phyloP scores from a whole-genome alignment of 441 rosid species.

The Flueggea neowawraea region DNA sequence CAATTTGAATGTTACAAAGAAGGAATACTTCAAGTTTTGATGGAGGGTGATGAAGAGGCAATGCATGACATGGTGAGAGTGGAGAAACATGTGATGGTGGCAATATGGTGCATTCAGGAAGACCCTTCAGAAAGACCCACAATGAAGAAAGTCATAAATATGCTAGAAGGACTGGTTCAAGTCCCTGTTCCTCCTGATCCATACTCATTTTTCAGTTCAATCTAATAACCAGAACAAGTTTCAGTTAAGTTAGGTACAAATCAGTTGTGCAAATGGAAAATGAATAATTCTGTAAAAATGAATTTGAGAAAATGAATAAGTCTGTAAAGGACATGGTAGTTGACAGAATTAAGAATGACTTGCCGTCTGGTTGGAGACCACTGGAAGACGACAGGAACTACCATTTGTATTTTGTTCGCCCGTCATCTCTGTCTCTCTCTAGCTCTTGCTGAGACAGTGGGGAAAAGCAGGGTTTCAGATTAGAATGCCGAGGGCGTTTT shows the following conservation, averaged over 20 bases:
- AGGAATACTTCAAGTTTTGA: slow-evolving; percentile 18
- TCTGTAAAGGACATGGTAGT: too few species aligned
- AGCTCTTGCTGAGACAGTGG: too few species aligned
- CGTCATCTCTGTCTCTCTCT: too few species aligned
- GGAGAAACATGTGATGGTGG: slow-evolving; percentile 39
- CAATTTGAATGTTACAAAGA: slow-evolving; percentile 37
- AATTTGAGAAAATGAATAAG: too few species aligned
- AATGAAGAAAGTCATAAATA: slow-evolving; percentile 31
- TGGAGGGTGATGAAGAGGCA: slow-evolving; percentile 40
- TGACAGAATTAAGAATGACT: too few species aligned
- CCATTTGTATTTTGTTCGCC: too few species aligned
- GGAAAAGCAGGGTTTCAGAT: too few species aligned
- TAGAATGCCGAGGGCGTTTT: too few species aligned
- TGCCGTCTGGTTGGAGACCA: too few species aligned
- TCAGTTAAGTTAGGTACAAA: neutral
- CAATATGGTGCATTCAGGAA: slow-evolving; percentile 55
- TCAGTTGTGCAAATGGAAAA: too few species aligned
- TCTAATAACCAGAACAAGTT: neutral
- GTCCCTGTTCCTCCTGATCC: slow-evolving; percentile 33
- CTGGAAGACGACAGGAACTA: too few species aligned
- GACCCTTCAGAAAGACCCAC: slow-evolving; percentile 32
- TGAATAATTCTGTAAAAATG: too few species aligned
- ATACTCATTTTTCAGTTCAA: slow-evolving; percentile 5
- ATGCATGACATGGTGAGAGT: slow-evolving; percentile 28
- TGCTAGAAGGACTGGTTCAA: slow-evolving; percentile 36